Evolutionary conservation across 2,329 filamentous ascomycete species (phyloP).

Genomic region (Drechslerella coelobrocha): DNA sequence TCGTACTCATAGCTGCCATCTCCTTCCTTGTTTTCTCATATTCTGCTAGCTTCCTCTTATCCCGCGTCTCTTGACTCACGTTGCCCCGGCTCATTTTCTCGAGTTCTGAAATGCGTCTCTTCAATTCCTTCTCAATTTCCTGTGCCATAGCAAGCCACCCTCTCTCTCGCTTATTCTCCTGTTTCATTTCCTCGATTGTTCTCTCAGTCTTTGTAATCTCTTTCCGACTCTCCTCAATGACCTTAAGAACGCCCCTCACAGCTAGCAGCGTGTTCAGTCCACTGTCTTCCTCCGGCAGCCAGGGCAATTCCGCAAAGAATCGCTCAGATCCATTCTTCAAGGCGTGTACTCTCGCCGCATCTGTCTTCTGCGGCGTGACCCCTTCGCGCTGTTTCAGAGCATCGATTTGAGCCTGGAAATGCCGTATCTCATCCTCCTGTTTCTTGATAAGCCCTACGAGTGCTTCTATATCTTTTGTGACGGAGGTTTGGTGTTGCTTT

Average conservation of each 20-base stretch:
- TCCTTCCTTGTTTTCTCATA: constrained; percentile 39
- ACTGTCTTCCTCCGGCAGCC: constrained; percentile 41
- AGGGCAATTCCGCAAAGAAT: constrained; percentile 33
- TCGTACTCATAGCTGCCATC: constrained; percentile 17
- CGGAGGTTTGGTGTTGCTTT: constrained; percentile 27
- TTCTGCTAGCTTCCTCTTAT: constrained; percentile 34
- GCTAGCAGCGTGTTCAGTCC: constrained; percentile 37
- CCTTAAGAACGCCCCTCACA: constrained; percentile 20
- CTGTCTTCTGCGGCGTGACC: constrained; percentile 31
- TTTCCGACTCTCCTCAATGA: constrained; percentile 42
- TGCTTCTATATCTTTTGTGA: constrained; percentile 25
- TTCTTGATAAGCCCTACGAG: constrained; percentile 38
- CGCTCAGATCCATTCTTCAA: constrained; percentile 36
- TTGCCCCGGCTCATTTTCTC: constrained; percentile 19
- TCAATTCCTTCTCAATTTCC: constrained; percentile 38
- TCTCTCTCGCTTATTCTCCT: constrained; percentile 17
- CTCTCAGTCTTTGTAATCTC: constrained; percentile 27
- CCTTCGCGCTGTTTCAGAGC: constrained; percentile 25
- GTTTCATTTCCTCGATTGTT: constrained; percentile 31
- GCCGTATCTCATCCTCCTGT: constrained; percentile 34
- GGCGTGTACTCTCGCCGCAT: constrained; percentile 17
- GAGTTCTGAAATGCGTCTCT: constrained; percentile 24
- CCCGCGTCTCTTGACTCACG: constrained; percentile 18
- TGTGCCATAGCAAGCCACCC: constrained; percentile 36
- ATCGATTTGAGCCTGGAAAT: constrained; percentile 19